These are phyloP conservation scores for Draba incana DNA, from an alignment of 345 rosid species.

Conservation along the genomic window DNA sequence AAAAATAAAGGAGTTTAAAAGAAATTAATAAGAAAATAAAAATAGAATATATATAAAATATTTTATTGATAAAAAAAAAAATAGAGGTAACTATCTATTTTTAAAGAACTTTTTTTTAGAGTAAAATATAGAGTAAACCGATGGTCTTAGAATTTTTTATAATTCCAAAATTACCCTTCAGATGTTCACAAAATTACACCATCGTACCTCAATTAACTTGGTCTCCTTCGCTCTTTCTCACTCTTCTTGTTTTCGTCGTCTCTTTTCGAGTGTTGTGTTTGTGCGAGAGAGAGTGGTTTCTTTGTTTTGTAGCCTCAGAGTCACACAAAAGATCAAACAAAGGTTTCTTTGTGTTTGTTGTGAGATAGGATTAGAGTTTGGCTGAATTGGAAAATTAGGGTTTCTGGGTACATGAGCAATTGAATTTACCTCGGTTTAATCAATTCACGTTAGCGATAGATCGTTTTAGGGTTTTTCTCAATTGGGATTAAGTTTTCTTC, in stretches of 20 bases:
- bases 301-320: conserved; percentile 12
- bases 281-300: conserved; percentile 22
- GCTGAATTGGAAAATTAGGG: conserved; percentile 32
- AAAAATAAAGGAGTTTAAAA: too few species aligned
- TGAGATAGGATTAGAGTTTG: conserved; percentile 10
- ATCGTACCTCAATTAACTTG: conserved; percentile 15
- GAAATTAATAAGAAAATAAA: too few species aligned
- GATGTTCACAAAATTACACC: conserved; percentile 36
- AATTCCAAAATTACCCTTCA: conserved; percentile 43
- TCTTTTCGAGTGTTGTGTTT: conserved; percentile 10
- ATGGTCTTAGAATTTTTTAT: too few species aligned
- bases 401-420: conserved; percentile 24
- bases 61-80: too few species aligned
- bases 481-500: background rate
- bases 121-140: too few species aligned
- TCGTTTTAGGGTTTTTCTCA: conserved; percentile 35
- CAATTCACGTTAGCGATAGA: conserved; percentile 30
- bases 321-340: conserved; percentile 25
- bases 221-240: conserved; percentile 12
- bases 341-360: conserved; percentile 2
- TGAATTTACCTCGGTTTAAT: conserved; percentile 17
- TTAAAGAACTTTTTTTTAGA: too few species aligned
- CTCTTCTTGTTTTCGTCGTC: background rate
- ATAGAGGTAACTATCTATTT: too few species aligned
- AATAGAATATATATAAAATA: too few species aligned